These are phyloP conservation scores for Vigna unguiculata DNA, from an alignment of 306 rosid genomes.

Conservation along the genomic window DNA sequence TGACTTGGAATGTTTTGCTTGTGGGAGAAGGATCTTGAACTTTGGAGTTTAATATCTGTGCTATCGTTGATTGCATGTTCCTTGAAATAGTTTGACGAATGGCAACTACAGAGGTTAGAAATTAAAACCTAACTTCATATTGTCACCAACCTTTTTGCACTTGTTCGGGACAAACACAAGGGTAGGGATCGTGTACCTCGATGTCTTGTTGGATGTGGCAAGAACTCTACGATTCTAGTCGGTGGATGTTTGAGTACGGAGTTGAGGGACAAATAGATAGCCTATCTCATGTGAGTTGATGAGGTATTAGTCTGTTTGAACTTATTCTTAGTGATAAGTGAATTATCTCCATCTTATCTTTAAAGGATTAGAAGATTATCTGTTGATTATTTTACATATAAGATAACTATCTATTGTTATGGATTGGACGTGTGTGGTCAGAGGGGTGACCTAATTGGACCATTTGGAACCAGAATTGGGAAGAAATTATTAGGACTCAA, in stretches of 20 bases:
- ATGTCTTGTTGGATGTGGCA: background rate
- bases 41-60: background rate
- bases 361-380: too few relatives aligned
- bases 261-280: too few relatives aligned
- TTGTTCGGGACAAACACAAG: background rate
- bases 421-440: background rate
- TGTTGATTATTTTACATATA: too few relatives aligned
- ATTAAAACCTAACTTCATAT: background rate
- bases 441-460: background rate
- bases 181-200: background rate
- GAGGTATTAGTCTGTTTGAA: too few relatives aligned
- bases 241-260: background rate
- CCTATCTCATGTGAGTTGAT: too few relatives aligned
- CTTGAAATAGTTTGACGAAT: slow-evolving; percentile 23
- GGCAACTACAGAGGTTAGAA: background rate
- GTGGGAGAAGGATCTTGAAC: background rate
- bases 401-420: background rate
- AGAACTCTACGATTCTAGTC: background rate
- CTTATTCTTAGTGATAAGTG: too few relatives aligned
- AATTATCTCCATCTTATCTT: too few relatives aligned
- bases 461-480: background rate
- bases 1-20: background rate
- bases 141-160: background rate
- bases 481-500: too few relatives aligned
- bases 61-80: background rate